Percentiles rank a stretch among this genome's conserved stretches.
Evolutionary conservation across 306 rosid species (phyloP).

Genomic region (Dalbergia cochinchinensis): DNA sequence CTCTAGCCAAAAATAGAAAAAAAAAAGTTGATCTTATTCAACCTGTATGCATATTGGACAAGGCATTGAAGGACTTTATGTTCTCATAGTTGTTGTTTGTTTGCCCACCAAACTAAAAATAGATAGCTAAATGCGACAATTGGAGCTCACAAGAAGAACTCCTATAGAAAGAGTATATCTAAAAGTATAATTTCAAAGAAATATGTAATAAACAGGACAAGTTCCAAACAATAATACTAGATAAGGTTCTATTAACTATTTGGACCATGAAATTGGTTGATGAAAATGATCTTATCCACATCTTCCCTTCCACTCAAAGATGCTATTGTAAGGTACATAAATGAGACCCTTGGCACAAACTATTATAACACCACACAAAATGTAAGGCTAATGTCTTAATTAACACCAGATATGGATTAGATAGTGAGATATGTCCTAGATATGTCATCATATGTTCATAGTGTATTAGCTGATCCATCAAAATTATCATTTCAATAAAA

Average conservation of each 20-base stretch:
- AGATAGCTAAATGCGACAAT: constrained; percentile 14
- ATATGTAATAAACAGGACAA: constrained; percentile 25
- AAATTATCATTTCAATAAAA: no score
- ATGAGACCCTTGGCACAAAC: no score
- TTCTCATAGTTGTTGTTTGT: constrained; percentile 1
- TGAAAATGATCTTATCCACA: background rate
- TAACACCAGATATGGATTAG: no score
- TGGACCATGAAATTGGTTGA: constrained; percentile 32
- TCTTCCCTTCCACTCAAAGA: no score
- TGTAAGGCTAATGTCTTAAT: no score
- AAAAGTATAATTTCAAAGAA: background rate
- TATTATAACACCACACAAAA: no score
- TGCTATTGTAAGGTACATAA: no score
- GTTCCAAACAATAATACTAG: background rate
- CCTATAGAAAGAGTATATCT: background rate
- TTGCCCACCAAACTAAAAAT: constrained; percentile 4
- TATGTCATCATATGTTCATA: no score
- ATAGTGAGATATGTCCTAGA: no score
- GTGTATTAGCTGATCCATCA: no score
- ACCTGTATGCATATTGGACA: background rate
- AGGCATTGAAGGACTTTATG: constrained; percentile 19
- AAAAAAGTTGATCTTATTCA: no score
- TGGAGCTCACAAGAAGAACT: constrained; percentile 4
- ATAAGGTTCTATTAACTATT: background rate
- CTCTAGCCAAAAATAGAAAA: no score